Evolutionary conservation across 2,329 filamentous ascomycete species (phyloP), one percentile per base, ranked within the genome.

Genomic region (Hypocreales sp.): DNA sequence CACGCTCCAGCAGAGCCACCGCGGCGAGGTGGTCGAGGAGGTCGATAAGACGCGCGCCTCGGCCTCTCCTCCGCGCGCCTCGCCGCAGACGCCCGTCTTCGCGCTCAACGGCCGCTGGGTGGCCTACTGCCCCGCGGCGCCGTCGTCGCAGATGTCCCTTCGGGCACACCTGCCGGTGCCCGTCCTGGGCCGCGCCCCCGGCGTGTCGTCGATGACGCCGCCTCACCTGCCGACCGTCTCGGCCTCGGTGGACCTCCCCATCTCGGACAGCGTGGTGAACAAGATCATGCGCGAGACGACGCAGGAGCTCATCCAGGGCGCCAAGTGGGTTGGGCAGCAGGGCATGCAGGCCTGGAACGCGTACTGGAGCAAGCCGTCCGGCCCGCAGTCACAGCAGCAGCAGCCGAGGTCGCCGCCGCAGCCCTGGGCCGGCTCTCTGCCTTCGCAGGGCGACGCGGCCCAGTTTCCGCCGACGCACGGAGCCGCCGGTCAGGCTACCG

Each of bases 391-490:
- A 11, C 34, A 36, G 20, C 28, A 24, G 16, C 53, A 23, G 24
- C 24, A 22, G 27, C 21, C 20, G 9, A 61, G 60, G 36, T 63
- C 66, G 40, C 54, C 35, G 42, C 47, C 62, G 13, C 57, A 60
- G 37, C 57, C 59, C 15, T 71, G 67, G 61, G 42, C 56, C 38
- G 46, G 50, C 18, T 47, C 47, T 10, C 58, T 57, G 21, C 42
- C 55, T 32, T 54, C 60, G 25, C 58, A 61, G 23, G 48, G 56
- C 11, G 69, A 72, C 20, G 36, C 47, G 7, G 32, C 39, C 11
- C 66, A 72, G 34, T 86, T 86, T 36, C 80, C 79, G 17, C 80
- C 80, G 0, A 86, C 80, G 0, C 80, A 87, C 44, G 77, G 72
- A 4, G 55, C 68, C 8, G 52, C 61, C 22, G 63, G 72, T 8